Percentiles rank a stretch among this genome's conserved stretches.
Conservation (phyloP, 2,329 filamentous ascomycete species). For the Epichloe bromicola region DNA sequence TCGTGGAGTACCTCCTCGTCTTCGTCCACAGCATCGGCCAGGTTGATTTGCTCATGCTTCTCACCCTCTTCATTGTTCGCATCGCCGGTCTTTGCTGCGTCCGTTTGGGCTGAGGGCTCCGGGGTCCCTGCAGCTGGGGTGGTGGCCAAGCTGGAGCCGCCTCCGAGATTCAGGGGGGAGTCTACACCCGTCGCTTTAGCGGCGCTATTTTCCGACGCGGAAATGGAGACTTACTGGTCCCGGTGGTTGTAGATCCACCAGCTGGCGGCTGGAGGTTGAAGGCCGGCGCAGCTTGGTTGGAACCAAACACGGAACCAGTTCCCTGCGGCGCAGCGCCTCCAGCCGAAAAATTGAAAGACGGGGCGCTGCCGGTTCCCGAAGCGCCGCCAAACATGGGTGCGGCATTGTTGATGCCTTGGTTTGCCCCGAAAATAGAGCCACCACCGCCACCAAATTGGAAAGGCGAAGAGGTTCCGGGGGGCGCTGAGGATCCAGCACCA, state of each 20-base stretch:
- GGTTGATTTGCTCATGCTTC: slow-evolving; percentile 55
- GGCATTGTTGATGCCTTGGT: slow-evolving; percentile 11
- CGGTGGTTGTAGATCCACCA: slow-evolving; percentile 31
- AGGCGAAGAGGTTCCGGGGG: slow-evolving; percentile 14
- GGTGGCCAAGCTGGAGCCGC: slow-evolving; percentile 47
- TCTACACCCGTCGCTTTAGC: slow-evolving; percentile 37
- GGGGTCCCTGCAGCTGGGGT: slow-evolving; percentile 47
- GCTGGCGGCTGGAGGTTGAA: slow-evolving; percentile 29
- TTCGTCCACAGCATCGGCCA: slow-evolving; percentile 56
- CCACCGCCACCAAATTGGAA: slow-evolving; percentile 26
- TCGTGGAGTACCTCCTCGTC: slow-evolving; percentile 60
- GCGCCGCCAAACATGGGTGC: slow-evolving; percentile 20
- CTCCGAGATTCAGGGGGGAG: slow-evolving; percentile 41
- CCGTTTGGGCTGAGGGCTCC: slow-evolving; percentile 37
- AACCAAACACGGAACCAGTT: slow-evolving; percentile 20
- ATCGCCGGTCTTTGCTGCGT: slow-evolving; percentile 24
- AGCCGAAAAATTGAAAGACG: slow-evolving; percentile 26
- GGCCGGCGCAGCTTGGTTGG: slow-evolving; percentile 20
- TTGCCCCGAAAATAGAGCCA: slow-evolving; percentile 16
- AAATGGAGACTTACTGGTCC: slow-evolving; percentile 33
- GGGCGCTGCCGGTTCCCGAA: slow-evolving; percentile 16
- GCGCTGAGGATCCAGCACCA: slow-evolving; percentile 16
- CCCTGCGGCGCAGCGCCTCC: slow-evolving; percentile 18
- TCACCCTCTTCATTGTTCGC: slow-evolving; percentile 39
- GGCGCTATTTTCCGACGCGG: slow-evolving; percentile 28